Evolutionary conservation across 2,329 filamentous ascomycete species (phyloP), one percentile per base, ranked within the genome.

Genomic region (Cytospora leucostoma): DNA sequence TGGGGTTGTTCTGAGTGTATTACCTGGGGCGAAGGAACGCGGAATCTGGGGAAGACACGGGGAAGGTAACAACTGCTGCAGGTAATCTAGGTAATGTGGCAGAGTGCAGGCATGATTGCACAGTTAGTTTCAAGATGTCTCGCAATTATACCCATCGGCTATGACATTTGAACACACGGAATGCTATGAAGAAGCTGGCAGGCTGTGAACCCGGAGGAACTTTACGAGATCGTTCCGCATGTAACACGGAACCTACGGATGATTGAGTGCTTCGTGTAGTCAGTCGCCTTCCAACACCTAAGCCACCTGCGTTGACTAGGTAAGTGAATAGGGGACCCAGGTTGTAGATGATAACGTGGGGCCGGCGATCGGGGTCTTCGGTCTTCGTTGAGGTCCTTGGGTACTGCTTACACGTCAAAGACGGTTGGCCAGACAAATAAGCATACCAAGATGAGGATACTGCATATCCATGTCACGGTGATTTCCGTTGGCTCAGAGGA

Each of bases 1-100:
- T 52, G 52, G 27, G 27, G 27, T 2, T 27, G 27, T 27, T 27
- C 27, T 27, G 27, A 27, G 51, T 37, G 57, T 38, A 47, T 59
- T 53, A 59, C 53, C 53, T 50, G 57, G 40, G 49, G 57, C 44
- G 40, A 33, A 57, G 56, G 32, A 32, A 32, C 32, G 40, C 35
- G 17, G n/a, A 61, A 54, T 56, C 62, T 59, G 62, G 57, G 56
- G 62, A 35, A 61, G 40, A 51, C 32, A 51, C 32, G 34, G 40
- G 44, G n/a, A 47, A n/a, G 51, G 62, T 52, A 63, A 63, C 40
- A 59, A 34, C 53, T 49, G n/a, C 35, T 44, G 40, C 17, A 44
- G 10, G 40, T 19, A 44, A 44, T 44, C 17, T 44, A 44, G 10
- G 40, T 19, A 44, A 44, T 44, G 40, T 44, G 40, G 40, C 40